Percentiles rank a stretch among this genome's conserved stretches.
Conservation (phyloP, 2,329 filamentous ascomycete species). For the Hypomyces perniciosus region DNA sequence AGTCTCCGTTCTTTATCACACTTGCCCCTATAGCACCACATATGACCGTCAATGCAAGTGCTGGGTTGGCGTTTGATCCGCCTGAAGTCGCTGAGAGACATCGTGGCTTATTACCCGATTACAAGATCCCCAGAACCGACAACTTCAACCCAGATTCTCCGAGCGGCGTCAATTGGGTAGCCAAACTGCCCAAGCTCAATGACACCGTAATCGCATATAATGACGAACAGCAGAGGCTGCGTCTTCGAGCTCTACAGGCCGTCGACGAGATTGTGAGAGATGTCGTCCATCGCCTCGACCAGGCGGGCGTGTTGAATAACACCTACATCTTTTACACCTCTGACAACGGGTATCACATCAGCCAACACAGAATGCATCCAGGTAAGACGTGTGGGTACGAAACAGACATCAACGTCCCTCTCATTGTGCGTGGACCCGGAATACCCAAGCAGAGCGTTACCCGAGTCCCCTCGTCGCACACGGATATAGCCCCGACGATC, state of each 20-base stretch:
- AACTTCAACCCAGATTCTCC: slow-evolving; percentile 59
- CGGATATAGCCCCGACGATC: slow-evolving; percentile 58
- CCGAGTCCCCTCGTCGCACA: slow-evolving; percentile 51
- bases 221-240: slow-evolving; percentile 46
- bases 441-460: slow-evolving; percentile 35
- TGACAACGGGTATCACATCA: slow-evolving; percentile 57
- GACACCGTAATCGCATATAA: slow-evolving; percentile 38
- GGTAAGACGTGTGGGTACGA: slow-evolving; percentile 55
- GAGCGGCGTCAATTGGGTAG: slow-evolving; percentile 42
- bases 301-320: slow-evolving; percentile 49
- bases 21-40: slow-evolving; percentile 64
- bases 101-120: slow-evolving; percentile 53
- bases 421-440: slow-evolving; percentile 51
- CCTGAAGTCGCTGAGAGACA: slow-evolving; percentile 58
- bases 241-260: slow-evolving; percentile 46
- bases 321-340: slow-evolving; percentile 55
- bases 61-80: slow-evolving; percentile 29
- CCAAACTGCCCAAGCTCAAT: slow-evolving; percentile 34
- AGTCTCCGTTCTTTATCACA: slow-evolving; percentile 60
- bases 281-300: slow-evolving; percentile 28
- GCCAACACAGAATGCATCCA: slow-evolving; percentile 52
- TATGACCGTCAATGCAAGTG: slow-evolving; percentile 34
- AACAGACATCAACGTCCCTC: slow-evolving; percentile 53
- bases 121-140: slow-evolving; percentile 52
- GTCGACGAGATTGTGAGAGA: slow-evolving; percentile 50